Base-by-base conservation (phyloP, 2,329 filamentous ascomycete species). In the Calonectria pauciramosa region DNA sequence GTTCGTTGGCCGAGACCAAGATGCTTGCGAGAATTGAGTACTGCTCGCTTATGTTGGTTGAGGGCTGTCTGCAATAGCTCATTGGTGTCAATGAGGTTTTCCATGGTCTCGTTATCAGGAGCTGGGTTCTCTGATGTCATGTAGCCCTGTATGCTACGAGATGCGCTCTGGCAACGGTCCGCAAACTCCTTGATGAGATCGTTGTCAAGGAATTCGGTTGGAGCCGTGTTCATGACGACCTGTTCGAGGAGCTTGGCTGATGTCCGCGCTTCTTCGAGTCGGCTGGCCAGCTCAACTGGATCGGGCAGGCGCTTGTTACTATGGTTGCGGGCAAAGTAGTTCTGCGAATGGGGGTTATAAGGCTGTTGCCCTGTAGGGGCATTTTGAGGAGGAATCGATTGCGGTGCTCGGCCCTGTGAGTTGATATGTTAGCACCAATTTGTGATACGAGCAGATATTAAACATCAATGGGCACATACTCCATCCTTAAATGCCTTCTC, bases 101-200 rank as follows among this genome's bases (percentile, higher is more conserved):
- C 93, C 91, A 99, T 95, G 1, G 96, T 99, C 79, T 98, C 94
- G 81, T 98, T 96, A 84, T 99, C 97, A 0, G 96, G 96, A 1
- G 91, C 83, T 0, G 96, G 96, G 82, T 95, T 91, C 71, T 94
- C 93, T 60, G 93, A 91, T 52, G 93, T 89, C 88, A 99, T 98
- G 86, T 97, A 99, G 38, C 89, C 89, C 82, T 98, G 96, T 79
- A 99, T 92, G 82, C 94, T 95, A 69, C 93, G 91, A 68, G 94
- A 93, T 6, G 96, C 96, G 70, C 92, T 91, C 76, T 93, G 92
- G 82, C 96, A 99, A 30, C 97, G 93, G 79, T 97, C 94, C 63
- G 93, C 92, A 83, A 99, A 99, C 86, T 99, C 97, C 82, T 93
- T 94, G 83, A 98, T 93, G 68, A 99, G 89, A n/a, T 98, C 96